These are phyloP conservation scores for Trypanosoma theileri DNA, from an alignment of 208 protist species.

Conservation along the genomic window DNA sequence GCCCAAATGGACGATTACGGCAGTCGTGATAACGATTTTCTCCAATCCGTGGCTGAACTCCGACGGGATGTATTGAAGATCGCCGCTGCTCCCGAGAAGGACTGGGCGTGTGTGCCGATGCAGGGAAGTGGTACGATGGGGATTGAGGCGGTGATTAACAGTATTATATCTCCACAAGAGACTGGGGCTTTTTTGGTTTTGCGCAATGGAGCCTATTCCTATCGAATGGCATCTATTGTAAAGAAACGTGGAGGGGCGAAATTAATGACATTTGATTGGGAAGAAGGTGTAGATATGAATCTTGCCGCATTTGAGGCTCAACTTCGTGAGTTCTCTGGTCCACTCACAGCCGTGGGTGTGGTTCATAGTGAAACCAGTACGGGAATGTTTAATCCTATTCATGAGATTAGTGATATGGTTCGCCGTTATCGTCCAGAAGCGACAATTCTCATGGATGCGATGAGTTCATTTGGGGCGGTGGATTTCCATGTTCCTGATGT, in stretches of 20 bases:
- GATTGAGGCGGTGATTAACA: conserved; percentile 49
- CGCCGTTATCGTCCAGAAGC: conserved; percentile 35
- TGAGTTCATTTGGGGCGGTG: conserved; percentile 66
- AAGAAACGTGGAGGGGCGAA: conserved; percentile 36
- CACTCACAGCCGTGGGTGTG: conserved; percentile 41
- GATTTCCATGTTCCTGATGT: conserved; percentile 40
- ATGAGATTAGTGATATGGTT: conserved; percentile 37
- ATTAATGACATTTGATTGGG: conserved; percentile 32
- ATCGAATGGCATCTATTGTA: conserved; percentile 52
- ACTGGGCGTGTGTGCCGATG: conserved; percentile 50
- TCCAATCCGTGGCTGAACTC: conserved; percentile 39
- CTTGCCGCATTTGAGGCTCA: conserved; percentile 26
- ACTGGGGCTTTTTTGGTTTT: conserved; percentile 42
- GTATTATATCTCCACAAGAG: conserved; percentile 32
- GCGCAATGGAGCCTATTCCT: conserved; percentile 57
- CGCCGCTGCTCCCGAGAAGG: conserved; percentile 23
- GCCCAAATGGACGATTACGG: conserved; percentile 63
- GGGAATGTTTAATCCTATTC: conserved; percentile 65
- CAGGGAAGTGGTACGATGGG: conserved; percentile 67
- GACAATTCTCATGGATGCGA: conserved; percentile 58
- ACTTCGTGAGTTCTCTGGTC: conserved; percentile 13
- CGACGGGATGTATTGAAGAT: conserved; percentile 39
- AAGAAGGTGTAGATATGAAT: conserved; percentile 39
- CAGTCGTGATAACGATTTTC: conserved; percentile 53
- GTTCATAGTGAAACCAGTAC: conserved; percentile 78